phyloP scores from a whole-genome alignment of 257 asterid species.

The Nicotiana paniculata region DNA sequence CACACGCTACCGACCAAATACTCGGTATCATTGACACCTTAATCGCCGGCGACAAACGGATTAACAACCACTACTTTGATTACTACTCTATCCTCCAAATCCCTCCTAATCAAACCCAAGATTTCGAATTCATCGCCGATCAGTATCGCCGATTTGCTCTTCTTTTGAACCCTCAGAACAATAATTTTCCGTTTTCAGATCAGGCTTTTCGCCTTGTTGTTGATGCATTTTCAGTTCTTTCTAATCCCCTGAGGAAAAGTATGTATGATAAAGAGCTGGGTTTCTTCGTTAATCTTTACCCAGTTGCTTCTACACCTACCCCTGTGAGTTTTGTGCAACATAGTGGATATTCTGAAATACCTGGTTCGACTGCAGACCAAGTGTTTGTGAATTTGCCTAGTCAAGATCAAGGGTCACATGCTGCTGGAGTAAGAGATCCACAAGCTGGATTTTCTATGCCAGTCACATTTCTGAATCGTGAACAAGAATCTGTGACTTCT shows the following conservation, averaged over 20 bases:
- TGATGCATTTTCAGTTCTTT: conserved; percentile 70
- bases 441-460: conserved; percentile 15
- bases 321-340: not conserved
- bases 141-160: conserved; percentile 60
- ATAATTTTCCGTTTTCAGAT: conserved; percentile 70
- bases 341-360: not conserved
- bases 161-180: conserved; percentile 59
- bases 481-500: conserved; percentile 24
- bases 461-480: conserved; percentile 15
- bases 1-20: conserved; percentile 64
- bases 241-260: conserved; percentile 56
- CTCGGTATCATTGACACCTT: conserved; percentile 81
- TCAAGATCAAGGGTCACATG: not conserved
- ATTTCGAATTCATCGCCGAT: conserved; percentile 43
- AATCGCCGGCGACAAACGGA: conserved; percentile 61
- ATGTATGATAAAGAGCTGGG: conserved; percentile 63
- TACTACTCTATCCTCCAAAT: conserved; percentile 77
- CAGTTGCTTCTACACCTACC: not conserved
- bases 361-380: conserved; percentile 1
- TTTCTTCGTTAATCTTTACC: conserved; percentile 20
- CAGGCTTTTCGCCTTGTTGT: conserved; percentile 69
- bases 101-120: conserved; percentile 49
- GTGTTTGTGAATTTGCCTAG: conserved; percentile 2
- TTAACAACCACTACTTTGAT: conserved; percentile 50
- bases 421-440: conserved; percentile 2